Percentiles rank a stretch among this genome's conserved stretches.
These are phyloP conservation scores for Pisolithus albus DNA, from an alignment of 768 basidiomycete genomes.

Conservation along the genomic window DNA sequence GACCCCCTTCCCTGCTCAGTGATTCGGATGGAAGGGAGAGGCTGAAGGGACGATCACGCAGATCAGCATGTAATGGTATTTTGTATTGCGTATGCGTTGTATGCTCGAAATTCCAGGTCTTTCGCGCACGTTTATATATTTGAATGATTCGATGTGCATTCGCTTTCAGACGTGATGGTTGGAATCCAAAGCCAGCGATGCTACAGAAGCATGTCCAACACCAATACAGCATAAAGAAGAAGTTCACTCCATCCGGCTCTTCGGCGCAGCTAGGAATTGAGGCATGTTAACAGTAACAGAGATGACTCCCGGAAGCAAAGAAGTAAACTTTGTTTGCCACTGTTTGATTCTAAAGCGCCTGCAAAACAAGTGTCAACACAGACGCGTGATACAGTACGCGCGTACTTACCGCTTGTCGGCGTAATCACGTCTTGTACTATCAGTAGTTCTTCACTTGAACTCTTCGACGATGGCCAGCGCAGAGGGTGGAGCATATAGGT, in stretches of 20 bases:
- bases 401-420: constrained; percentile 11
- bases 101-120: no score
- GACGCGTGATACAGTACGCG: constrained; percentile 27
- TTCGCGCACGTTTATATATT: no score
- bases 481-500: constrained; percentile 80
- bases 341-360: constrained; percentile 10
- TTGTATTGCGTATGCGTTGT: not conserved
- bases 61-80: not conserved
- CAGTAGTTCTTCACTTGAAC: constrained; percentile 14
- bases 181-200: no score
- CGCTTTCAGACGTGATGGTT: no score
- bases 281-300: no score
- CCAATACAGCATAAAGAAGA: no score
- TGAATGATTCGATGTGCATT: no score
- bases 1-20: constrained; percentile 42
- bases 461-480: constrained; percentile 61
- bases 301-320: no score
- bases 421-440: constrained; percentile 12
- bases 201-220: no score
- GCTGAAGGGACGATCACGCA: not conserved
- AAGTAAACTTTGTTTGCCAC: constrained; percentile 9
- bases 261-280: no score
- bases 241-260: no score
- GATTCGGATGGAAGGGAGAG: not conserved
- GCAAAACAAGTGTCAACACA: constrained; percentile 19